Conservation (phyloP, 164 flowering plant genomes). For the Piper betle region DNA sequence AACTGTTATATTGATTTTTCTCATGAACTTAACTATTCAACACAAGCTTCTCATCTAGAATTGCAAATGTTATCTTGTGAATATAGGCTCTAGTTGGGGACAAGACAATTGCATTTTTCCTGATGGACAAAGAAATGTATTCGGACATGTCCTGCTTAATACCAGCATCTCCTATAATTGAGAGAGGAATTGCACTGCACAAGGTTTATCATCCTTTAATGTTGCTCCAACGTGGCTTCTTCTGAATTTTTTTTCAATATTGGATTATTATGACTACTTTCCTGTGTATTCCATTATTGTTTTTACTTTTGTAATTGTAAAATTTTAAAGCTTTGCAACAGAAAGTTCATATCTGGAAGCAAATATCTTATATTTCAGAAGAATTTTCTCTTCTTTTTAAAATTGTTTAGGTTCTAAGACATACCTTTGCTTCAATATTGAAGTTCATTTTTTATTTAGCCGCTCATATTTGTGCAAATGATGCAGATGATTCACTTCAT, state of each 20-base stretch:
- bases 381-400: no score
- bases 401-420: no score
- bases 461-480: background rate
- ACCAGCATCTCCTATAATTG: constrained; percentile 66
- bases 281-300: no score
- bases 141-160: constrained; percentile 78
- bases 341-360: no score
- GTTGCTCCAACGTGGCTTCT: background rate
- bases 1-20: no score
- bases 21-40: no score
- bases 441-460: background rate
- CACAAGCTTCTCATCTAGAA: no score
- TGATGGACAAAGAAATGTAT: constrained; percentile 96
- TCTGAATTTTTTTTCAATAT: background rate
- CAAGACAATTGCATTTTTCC: constrained; percentile 77
- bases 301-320: no score
- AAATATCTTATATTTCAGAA: no score
- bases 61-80: no score
- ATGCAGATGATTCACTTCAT: constrained; percentile 92
- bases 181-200: constrained; percentile 93
- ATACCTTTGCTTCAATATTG: background rate
- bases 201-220: constrained; percentile 40
- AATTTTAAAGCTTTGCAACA: no score
- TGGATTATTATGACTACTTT: no score
- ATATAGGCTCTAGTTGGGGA: constrained; percentile 89